Conservation (phyloP, 1,284 basidiomycete species). For the Cutaneotrichosporon sp. region DNA sequence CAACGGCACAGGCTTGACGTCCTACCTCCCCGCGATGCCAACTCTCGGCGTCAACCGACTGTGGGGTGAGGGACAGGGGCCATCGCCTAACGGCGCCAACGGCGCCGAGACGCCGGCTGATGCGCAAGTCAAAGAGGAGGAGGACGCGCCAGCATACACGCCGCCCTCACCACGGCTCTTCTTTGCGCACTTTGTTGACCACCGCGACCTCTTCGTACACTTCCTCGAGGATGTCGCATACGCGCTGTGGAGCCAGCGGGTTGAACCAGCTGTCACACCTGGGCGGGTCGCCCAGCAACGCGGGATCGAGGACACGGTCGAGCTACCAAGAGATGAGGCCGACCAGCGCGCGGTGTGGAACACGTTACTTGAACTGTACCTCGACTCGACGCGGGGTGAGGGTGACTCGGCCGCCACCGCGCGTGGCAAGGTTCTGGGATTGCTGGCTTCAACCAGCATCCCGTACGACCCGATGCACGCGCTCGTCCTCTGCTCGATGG, state of each 20-base stretch:
- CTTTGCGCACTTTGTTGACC: conserved; percentile 93
- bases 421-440: conserved; percentile 63
- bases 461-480: conserved; percentile 91
- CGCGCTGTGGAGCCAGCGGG: conserved; percentile 74
- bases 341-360: conserved; percentile 94
- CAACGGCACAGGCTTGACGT: conserved; percentile 65
- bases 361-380: conserved; percentile 89
- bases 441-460: conserved; percentile 62
- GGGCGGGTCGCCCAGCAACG: conserved; percentile 13
- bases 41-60: conserved; percentile 61
- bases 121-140: neutral
- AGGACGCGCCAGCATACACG: conserved; percentile 50
- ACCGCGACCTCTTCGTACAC: conserved; percentile 73
- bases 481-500: conserved; percentile 84
- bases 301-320: conserved; percentile 26
- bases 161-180: conserved; percentile 80
- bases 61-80: conserved; percentile 13
- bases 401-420: conserved; percentile 26
- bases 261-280: conserved; percentile 53
- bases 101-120: neutral
- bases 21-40: conserved; percentile 59
- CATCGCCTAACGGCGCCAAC: neutral
- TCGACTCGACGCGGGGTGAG: conserved; percentile 59
- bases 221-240: conserved; percentile 87
- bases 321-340: conserved; percentile 60